Conservation (phyloP, 2,329 filamentous ascomycete species). For the Hypoxylon sp. region DNA sequence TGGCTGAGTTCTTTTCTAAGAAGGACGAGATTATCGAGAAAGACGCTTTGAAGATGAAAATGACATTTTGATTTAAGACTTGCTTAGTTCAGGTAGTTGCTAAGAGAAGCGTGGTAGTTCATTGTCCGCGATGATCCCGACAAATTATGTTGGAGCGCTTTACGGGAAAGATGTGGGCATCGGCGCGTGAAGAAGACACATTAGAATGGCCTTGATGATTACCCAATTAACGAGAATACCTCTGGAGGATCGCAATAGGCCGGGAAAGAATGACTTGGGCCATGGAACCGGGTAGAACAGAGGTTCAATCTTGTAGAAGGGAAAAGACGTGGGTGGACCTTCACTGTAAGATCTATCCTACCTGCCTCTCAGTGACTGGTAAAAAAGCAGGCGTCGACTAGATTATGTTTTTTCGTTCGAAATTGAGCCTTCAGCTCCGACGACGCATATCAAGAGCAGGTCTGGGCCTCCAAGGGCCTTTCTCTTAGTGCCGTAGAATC, state of each 20-base stretch:
- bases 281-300: too few species aligned
- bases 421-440: not conserved
- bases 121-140: too few species aligned
- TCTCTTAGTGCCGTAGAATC: constrained; percentile 5
- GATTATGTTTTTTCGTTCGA: not conserved
- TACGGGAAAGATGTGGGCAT: too few species aligned
- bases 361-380: not conserved
- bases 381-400: not conserved
- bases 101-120: too few species aligned
- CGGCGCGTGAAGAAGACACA: too few species aligned
- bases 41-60: constrained; percentile 54
- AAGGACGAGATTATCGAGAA: constrained; percentile 60
- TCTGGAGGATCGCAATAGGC: not conserved
- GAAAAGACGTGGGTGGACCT: not conserved
- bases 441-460: not conserved
- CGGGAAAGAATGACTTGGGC: not conserved
- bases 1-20: constrained; percentile 60
- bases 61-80: constrained; percentile 34
- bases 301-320: not conserved
- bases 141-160: too few species aligned
- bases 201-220: too few species aligned
- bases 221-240: too few species aligned
- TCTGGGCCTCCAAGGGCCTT: not conserved
- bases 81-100: not conserved
- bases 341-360: not conserved